phyloP scores from a whole-genome alignment of 768 basidiomycete genomes.

The Epithele typhae region DNA sequence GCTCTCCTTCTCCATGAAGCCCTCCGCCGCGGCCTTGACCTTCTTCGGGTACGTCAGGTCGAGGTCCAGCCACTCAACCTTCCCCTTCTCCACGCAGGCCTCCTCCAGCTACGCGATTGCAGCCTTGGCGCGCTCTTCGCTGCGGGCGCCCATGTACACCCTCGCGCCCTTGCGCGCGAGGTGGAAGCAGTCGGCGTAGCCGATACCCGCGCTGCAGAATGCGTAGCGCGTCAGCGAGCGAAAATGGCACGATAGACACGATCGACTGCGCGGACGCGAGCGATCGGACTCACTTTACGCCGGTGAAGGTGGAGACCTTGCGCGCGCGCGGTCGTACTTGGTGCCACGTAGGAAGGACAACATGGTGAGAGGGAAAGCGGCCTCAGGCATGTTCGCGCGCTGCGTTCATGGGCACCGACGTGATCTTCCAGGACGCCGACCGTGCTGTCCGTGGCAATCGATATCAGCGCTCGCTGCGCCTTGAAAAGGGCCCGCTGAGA shows the following conservation, averaged over 20 bases:
- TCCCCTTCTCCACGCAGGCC: slow-evolving; percentile 41
- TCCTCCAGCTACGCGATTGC: slow-evolving; percentile 44
- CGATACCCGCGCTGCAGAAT: slow-evolving; percentile 41
- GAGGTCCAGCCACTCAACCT: slow-evolving; percentile 45
- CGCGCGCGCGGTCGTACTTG: slow-evolving; percentile 24
- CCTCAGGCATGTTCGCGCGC: too few species aligned
- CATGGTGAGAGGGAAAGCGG: too few species aligned
- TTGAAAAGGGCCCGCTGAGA: too few species aligned
- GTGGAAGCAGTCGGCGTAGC: slow-evolving; percentile 46
- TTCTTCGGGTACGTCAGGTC: slow-evolving; percentile 46
- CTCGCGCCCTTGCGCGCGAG: slow-evolving; percentile 53
- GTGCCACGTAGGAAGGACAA: too few species aligned
- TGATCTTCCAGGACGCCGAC: too few species aligned
- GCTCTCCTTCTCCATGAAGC: slow-evolving; percentile 44
- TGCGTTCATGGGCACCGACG: too few species aligned
- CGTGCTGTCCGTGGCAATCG: too few species aligned
- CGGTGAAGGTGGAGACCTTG: not conserved
- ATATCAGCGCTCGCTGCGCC: too few species aligned
- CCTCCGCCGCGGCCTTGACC: slow-evolving; percentile 45
- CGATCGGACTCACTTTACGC: not conserved
- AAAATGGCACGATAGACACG: not conserved
- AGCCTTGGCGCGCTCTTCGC: slow-evolving; percentile 37
- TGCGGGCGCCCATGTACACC: slow-evolving; percentile 54
- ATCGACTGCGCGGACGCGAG: too few species aligned
- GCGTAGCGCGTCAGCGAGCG: not conserved